These are phyloP conservation scores for Fusarium mexicanum DNA, from an alignment of 2,329 filamentous ascomycete genomes.

Conservation along the genomic window DNA sequence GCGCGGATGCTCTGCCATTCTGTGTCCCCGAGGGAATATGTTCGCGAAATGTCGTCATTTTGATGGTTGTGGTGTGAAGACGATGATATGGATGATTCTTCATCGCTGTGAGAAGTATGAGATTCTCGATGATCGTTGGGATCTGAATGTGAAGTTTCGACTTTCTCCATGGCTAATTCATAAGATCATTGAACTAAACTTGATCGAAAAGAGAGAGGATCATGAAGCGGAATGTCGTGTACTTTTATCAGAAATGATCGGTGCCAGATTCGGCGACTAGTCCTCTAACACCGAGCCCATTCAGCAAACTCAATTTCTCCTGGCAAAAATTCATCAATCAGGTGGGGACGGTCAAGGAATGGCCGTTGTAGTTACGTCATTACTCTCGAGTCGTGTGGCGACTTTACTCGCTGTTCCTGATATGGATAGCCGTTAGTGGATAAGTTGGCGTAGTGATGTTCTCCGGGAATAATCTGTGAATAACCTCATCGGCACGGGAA, in stretches of 20 bases:
- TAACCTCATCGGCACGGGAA: conserved; percentile 5
- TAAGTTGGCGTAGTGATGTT: not conserved
- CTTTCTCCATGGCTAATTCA: conserved; percentile 3
- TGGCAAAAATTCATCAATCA: no score
- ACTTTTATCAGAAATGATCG: not conserved
- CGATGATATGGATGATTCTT: conserved; percentile 28
- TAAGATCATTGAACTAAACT: not conserved
- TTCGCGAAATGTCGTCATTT: not conserved
- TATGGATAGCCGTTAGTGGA: not conserved
- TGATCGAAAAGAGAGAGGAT: not conserved
- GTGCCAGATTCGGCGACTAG: conserved; percentile 24
- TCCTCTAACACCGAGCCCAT: not conserved
- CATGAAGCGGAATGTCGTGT: not conserved
- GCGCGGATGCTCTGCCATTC: conserved; percentile 13
- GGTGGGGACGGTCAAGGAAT: conserved; percentile 11
- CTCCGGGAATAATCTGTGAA: conserved; percentile 14
- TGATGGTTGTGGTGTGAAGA: not conserved
- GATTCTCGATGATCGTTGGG: not conserved
- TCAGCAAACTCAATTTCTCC: not conserved
- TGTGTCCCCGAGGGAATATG: conserved; percentile 12
- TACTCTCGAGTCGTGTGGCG: not conserved
- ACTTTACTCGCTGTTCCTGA: not conserved
- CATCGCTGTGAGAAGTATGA: not conserved
- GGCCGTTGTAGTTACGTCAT: conserved; percentile 2
- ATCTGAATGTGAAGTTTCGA: not conserved